Evolutionary conservation across 192 early-diverging fungal genomes (phyloP).

Genomic region (Mortierella antarctica): DNA sequence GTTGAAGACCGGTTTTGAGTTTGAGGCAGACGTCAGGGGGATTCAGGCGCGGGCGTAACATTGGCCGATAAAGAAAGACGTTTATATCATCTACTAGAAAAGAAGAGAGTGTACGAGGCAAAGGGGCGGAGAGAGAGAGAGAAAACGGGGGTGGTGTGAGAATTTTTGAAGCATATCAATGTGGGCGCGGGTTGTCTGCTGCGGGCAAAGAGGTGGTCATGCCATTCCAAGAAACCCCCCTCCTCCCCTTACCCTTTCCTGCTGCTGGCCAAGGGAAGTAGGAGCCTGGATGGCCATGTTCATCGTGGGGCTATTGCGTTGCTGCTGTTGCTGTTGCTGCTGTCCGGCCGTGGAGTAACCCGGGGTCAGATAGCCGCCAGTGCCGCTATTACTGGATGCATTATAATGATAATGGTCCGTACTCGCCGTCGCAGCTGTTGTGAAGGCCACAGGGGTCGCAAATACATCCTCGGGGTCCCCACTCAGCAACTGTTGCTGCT

Average conservation of each 20-base stretch:
- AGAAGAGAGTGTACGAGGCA: too few relatives aligned
- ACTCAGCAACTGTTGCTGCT: constrained; percentile 22
- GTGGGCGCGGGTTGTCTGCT: too few relatives aligned
- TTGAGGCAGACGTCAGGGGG: too few relatives aligned
- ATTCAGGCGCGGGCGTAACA: too few relatives aligned
- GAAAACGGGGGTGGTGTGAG: too few relatives aligned
- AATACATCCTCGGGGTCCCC: constrained; percentile 29
- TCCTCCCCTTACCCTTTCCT: constrained; percentile 11
- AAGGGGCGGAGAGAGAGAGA: too few relatives aligned
- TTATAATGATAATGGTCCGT: constrained; percentile 14
- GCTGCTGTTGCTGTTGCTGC: not conserved
- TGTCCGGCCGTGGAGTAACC: constrained; percentile 11
- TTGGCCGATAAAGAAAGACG: too few relatives aligned
- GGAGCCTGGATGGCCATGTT: not conserved
- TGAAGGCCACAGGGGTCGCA: constrained; percentile 10
- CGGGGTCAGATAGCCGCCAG: constrained; percentile 13
- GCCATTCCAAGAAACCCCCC: too few relatives aligned
- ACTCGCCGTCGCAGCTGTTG: not conserved
- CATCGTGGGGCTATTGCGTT: not conserved
- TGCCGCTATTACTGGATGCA: not conserved
- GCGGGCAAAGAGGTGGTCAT: too few relatives aligned
- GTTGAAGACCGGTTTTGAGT: too few relatives aligned
- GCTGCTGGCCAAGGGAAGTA: constrained; percentile 7
- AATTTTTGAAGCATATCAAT: too few relatives aligned
- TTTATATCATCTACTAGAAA: too few relatives aligned